Evolutionary conservation across 495 filamentous ascomycete genomes (phyloP).

Genomic region (Aspergillus carlsbadensis): DNA sequence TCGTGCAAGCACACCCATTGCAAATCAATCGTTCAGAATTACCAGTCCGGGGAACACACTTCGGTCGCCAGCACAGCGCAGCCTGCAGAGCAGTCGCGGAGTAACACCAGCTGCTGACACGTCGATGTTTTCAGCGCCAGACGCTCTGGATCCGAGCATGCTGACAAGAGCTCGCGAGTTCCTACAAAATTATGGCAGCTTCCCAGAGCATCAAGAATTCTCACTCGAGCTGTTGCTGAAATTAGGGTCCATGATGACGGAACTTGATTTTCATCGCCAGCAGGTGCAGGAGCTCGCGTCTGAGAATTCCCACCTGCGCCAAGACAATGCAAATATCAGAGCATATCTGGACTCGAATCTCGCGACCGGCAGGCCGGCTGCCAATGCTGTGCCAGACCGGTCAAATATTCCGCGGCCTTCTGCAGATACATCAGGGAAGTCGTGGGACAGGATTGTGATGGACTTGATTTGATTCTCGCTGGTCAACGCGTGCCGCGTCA

Average conservation of each 20-base stretch:
- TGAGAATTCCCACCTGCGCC: constrained; percentile 24
- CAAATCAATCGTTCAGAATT: constrained; percentile 2
- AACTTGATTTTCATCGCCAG: constrained; percentile 22
- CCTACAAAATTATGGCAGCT: constrained; percentile 12
- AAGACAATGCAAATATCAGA: constrained; percentile 25
- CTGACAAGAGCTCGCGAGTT: constrained; percentile 16
- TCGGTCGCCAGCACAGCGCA: neutral
- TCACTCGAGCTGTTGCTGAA: constrained; percentile 21
- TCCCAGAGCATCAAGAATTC: constrained; percentile 16
- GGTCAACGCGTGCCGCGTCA: too few relatives aligned
- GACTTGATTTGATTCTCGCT: constrained; percentile 30
- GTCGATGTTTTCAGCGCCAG: neutral
- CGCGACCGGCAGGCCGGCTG: constrained; percentile 9
- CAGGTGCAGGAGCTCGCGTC: constrained; percentile 19
- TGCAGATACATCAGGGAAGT: constrained; percentile 19
- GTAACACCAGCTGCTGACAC: neutral
- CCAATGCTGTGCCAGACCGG: constrained; percentile 3
- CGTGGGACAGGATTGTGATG: constrained; percentile 30
- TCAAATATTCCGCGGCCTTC: constrained; percentile 13
- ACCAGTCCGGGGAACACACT: neutral
- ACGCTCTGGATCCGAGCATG: neutral
- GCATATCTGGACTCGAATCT: constrained; percentile 21
- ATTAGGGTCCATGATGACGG: constrained; percentile 23
- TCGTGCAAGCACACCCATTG: constrained; percentile 14
- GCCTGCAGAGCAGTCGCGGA: neutral